These are phyloP conservation scores for Xylaria flabelliformis DNA, from an alignment of 495 filamentous ascomycete genomes.

Conservation along the genomic window DNA sequence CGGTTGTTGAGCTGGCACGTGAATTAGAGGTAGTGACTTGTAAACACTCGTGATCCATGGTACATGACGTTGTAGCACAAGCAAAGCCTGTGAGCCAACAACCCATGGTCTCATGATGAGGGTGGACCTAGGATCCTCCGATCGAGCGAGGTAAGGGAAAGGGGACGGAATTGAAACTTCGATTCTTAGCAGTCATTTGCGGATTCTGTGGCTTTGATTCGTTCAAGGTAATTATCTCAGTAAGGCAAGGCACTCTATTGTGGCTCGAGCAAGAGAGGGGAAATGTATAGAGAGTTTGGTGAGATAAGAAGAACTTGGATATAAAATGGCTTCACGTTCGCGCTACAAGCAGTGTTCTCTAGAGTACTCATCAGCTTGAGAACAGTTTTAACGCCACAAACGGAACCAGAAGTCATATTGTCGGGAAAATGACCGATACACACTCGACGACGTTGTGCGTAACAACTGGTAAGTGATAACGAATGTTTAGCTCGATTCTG, in stretches of 20 bases:
- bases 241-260: background rate
- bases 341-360: background rate
- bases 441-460: background rate
- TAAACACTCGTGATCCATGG: background rate
- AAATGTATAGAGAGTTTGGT: background rate
- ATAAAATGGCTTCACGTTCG: background rate
- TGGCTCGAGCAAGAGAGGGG: no score
- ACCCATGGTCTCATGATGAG: background rate
- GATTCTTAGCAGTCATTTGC: background rate
- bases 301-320: background rate
- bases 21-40: background rate
- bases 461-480: background rate
- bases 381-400: background rate
- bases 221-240: background rate
- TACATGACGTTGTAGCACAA: background rate
- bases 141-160: background rate
- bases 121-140: background rate
- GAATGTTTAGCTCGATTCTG: background rate
- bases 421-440: conserved; percentile 1
- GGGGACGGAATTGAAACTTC: background rate
- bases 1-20: background rate
- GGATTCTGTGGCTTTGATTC: background rate
- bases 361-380: background rate
- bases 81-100: background rate
- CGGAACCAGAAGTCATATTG: background rate